Conservation (phyloP, 2,329 filamentous ascomycete species). For the Colletotrichum tropicicola region DNA sequence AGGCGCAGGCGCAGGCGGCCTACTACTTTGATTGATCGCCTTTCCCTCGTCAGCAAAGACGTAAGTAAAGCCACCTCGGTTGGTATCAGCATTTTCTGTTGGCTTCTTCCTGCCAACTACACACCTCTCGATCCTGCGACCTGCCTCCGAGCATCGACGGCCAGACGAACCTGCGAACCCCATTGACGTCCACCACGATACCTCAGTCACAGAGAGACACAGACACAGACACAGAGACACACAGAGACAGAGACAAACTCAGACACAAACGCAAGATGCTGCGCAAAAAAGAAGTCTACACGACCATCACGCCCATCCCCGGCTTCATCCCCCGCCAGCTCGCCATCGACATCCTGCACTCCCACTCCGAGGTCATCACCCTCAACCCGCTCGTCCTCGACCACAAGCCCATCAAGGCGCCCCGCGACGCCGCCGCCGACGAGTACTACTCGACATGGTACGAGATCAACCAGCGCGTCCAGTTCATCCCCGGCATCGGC, state of each 20-base stretch:
- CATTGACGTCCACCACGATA: background rate
- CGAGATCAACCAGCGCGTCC: constrained; percentile 75
- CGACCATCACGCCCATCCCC: constrained; percentile 75
- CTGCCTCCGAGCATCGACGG: background rate
- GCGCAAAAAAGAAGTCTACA: constrained; percentile 72
- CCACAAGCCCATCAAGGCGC: constrained; percentile 71
- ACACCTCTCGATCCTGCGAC: background rate
- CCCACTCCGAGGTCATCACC: constrained; percentile 75
- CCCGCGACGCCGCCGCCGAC: constrained; percentile 73
- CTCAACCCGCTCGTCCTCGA: constrained; percentile 74
- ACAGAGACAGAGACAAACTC: background rate
- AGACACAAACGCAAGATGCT: constrained; percentile 49
- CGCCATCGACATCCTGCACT: constrained; percentile 77
- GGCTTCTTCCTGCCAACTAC: no score
- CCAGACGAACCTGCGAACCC: background rate
- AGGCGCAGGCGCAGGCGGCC: background rate
- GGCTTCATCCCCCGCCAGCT: constrained; percentile 76
- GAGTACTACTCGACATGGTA: constrained; percentile 81
- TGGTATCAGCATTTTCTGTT: no score
- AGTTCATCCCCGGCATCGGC: constrained; percentile 73
- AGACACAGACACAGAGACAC: background rate
- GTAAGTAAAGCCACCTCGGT: no score
- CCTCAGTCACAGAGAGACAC: background rate
- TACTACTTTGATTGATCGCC: background rate
- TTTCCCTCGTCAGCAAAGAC: no score